Evolutionary conservation across 1,284 basidiomycete genomes (phyloP).

Genomic region (Coniophora puteana): DNA sequence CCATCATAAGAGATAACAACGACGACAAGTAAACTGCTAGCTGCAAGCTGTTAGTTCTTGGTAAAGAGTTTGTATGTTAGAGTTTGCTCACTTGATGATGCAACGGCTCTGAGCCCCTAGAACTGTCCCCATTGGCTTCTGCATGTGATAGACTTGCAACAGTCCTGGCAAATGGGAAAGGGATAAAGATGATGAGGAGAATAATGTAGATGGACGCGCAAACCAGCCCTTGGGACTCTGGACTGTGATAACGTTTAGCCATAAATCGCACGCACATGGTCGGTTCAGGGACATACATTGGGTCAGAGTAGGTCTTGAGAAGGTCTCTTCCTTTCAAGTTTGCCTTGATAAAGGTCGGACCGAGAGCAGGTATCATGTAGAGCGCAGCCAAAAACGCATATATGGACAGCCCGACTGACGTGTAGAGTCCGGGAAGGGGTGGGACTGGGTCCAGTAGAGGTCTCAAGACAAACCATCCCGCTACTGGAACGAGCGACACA

Average conservation of each 20-base stretch:
- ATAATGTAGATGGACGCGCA: conserved; percentile 89
- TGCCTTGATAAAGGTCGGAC: conserved; percentile 70
- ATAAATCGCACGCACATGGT: background rate
- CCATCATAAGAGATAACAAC: conserved; percentile 85
- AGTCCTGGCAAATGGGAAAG: conserved; percentile 81
- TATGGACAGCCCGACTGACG: conserved; percentile 77
- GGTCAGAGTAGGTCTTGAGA: conserved; percentile 69
- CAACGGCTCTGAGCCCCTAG: conserved; percentile 78
- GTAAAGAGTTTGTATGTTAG: conserved; percentile 1
- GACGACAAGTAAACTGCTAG: conserved; percentile 92
- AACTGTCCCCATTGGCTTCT: conserved; percentile 43
- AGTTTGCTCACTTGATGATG: conserved; percentile 70
- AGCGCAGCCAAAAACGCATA: conserved; percentile 74
- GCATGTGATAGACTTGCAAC: conserved; percentile 46
- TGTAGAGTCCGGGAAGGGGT: conserved; percentile 64
- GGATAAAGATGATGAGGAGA: conserved; percentile 82
- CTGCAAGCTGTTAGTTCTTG: conserved; percentile 36
- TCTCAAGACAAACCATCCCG: conserved; percentile 64
- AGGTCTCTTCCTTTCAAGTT: conserved; percentile 80
- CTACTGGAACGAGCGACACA: conserved; percentile 57
- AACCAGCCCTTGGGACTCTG: conserved; percentile 91
- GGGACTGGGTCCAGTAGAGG: conserved; percentile 67
- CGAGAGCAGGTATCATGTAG: conserved; percentile 72
- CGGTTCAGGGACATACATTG: conserved; percentile 56
- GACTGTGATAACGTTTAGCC: conserved; percentile 45